Conservation (phyloP, 2,329 filamentous ascomycete genomes). For the Teratosphaeria epicoccoides region DNA sequence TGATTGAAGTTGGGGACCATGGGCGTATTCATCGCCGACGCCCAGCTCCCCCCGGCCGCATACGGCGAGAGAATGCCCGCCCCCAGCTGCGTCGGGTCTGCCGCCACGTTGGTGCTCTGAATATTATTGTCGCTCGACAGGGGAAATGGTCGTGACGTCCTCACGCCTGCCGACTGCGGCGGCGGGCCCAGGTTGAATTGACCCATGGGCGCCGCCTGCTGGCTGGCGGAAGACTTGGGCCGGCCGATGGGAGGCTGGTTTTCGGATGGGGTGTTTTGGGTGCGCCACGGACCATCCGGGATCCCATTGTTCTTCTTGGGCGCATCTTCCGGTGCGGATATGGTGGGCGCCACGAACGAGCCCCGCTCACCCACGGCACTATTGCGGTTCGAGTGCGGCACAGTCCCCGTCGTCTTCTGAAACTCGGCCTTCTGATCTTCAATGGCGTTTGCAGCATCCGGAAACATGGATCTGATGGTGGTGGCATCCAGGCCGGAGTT, state of each 20-base stretch:
- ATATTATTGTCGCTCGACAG: constrained; percentile 58
- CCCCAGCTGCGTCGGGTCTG: constrained; percentile 46
- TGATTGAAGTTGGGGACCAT: constrained; percentile 77
- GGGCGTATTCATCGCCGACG: constrained; percentile 95
- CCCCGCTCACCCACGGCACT: constrained; percentile 69
- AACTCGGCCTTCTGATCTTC: constrained; percentile 97
- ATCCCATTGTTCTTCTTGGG: constrained; percentile 51
- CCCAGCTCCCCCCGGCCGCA: constrained; percentile 83
- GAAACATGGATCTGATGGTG: constrained; percentile 98
- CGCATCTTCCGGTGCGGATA: constrained; percentile 57
- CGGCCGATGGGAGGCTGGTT: constrained; percentile 47
- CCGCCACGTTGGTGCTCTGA: constrained; percentile 72
- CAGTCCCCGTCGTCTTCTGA: constrained; percentile 85
- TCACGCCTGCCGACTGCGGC: constrained; percentile 60
- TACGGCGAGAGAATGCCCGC: constrained; percentile 81
- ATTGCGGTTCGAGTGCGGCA: constrained; percentile 84
- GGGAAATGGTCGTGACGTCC: constrained; percentile 65
- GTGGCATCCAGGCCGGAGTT: constrained; percentile 89
- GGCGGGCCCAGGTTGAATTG: constrained; percentile 67
- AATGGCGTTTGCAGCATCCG: constrained; percentile 95
- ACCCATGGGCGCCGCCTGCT: constrained; percentile 67
- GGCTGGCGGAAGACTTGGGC: constrained; percentile 69
- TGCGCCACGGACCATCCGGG: constrained; percentile 71
- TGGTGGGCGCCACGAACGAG: constrained; percentile 58
- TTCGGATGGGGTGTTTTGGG: constrained; percentile 32